Conservation (phyloP, 768 basidiomycete genomes). For the Suillus clintonianus region DNA sequence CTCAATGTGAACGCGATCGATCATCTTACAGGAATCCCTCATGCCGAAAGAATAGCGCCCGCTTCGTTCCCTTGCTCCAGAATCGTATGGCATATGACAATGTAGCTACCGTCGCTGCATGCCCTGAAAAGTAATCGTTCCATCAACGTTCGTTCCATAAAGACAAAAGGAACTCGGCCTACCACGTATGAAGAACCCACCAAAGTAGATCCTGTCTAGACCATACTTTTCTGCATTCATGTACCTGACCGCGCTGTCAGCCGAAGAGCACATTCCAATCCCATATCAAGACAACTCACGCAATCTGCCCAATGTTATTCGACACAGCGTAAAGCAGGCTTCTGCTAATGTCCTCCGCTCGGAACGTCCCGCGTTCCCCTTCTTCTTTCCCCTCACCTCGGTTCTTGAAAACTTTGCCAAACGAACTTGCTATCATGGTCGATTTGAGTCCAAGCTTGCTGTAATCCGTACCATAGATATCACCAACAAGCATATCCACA, state of each 20-base stretch:
- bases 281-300: conserved; percentile 60
- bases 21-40: conserved; percentile 93
- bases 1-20: not conserved
- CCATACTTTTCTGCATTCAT: conserved; percentile 99
- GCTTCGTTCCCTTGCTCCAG: conserved; percentile 98
- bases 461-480: conserved; percentile 99
- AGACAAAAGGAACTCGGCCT: conserved; percentile 24
- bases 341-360: conserved; percentile 90
- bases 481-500: conserved; percentile 98
- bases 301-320: conserved; percentile 99
- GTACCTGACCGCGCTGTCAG: conserved; percentile 45
- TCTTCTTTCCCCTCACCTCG: conserved; percentile 44
- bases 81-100: conserved; percentile 98
- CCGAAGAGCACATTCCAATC: not conserved
- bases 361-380: conserved; percentile 70
- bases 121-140: conserved; percentile 54
- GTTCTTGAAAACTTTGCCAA: conserved; percentile 98
- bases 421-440: conserved; percentile 96
- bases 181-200: conserved; percentile 99
- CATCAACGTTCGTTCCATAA: not conserved
- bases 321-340: conserved; percentile 95
- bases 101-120: conserved; percentile 95
- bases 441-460: conserved; percentile 94
- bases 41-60: conserved; percentile 94
- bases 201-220: conserved; percentile 96